These are phyloP conservation scores for Phialocephala sp. DNA, from an alignment of 2,329 filamentous ascomycete species.

Conservation along the genomic window DNA sequence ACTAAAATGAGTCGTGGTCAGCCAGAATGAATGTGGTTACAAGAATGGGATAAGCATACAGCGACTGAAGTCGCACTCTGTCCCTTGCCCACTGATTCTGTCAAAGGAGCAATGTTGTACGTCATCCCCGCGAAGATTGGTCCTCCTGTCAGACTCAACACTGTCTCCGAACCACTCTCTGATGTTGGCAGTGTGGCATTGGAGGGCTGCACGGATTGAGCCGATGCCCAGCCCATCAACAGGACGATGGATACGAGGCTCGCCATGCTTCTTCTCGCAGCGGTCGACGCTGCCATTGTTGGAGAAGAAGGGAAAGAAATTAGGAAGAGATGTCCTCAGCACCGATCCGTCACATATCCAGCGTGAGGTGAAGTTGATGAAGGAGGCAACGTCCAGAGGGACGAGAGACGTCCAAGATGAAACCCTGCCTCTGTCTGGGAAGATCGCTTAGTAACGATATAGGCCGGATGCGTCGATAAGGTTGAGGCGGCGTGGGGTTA, in stretches of 20 bases:
- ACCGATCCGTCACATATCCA: constrained; percentile 18
- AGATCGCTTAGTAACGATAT: constrained; percentile 6
- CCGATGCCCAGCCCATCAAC: constrained; percentile 30
- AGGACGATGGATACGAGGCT: constrained; percentile 30
- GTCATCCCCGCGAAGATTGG: constrained; percentile 19
- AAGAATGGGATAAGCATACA: constrained; percentile 27
- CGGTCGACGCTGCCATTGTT: constrained; percentile 39
- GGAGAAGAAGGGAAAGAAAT: constrained; percentile 17
- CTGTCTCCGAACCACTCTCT: constrained; percentile 27
- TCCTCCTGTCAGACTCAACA: constrained; percentile 28
- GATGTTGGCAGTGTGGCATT: constrained; percentile 34
- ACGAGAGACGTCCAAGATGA: constrained; percentile 5
- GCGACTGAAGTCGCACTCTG: constrained; percentile 23
- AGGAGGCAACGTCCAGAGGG: neutral
- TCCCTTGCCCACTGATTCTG: constrained; percentile 33
- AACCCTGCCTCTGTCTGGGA: constrained; percentile 7
- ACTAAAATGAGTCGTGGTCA: neutral
- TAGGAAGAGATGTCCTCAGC: neutral
- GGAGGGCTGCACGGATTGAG: constrained; percentile 36
- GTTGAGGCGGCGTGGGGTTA: neutral
- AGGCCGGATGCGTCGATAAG: neutral
- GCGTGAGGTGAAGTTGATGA: neutral
- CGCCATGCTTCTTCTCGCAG: constrained; percentile 33
- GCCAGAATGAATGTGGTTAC: neutral
- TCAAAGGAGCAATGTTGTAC: constrained; percentile 40